Base-by-base conservation (phyloP, 2,329 filamentous ascomycete species). In the Colletotrichum sublineola region DNA sequence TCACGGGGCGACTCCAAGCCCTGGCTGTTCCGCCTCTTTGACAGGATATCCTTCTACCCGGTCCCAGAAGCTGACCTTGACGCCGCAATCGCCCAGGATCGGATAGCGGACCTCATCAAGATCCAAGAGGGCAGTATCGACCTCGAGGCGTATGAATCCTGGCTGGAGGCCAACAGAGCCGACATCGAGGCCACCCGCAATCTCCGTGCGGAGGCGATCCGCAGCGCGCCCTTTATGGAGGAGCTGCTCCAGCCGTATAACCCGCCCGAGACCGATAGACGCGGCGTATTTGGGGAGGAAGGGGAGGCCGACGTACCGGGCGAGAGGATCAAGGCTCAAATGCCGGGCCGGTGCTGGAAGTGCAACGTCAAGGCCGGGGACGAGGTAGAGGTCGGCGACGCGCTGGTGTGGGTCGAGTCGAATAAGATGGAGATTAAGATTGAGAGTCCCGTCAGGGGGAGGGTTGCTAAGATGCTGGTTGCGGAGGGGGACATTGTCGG, bases 361-460 rank as follows among this genome's bases (percentile, higher is more conserved):
- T 78, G 80, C 33, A 60, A 75, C 31, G 80, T 80, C 7, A 74
- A 74, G 46, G 75, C 77, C 31, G 77, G 76, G 0, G 74, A 76
- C 5, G 40, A 62, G 12, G 77, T 81, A 2, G 61, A 75, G 14
- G 75, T 78, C 33, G 80, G 77, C 6, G 80, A 81, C 33, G 65
- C 77, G 6, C 31, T 81, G 56, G 79, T 81, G 50, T 81, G 75
- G 74, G 75, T 82, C 31, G 80, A 82, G 70, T 81, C 80, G n/a
- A 81, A 79, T 63, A 82, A 82, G 76, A 82, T 82, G 81, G 80
- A 81, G 63, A 73, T 82, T n/a, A 77, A 80, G 55, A 79, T 82
- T 62, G 75, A 73, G n/a, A 81, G 79, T 50, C 78, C 77, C 1
- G 62, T 75, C 0, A 66, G 58, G 24, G 81, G 81, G 4, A 77